Evolutionary conservation across 768 basidiomycete species (phyloP), one percentile per base, ranked within the genome.

Genomic region (Sporobolomyces roseus): DNA sequence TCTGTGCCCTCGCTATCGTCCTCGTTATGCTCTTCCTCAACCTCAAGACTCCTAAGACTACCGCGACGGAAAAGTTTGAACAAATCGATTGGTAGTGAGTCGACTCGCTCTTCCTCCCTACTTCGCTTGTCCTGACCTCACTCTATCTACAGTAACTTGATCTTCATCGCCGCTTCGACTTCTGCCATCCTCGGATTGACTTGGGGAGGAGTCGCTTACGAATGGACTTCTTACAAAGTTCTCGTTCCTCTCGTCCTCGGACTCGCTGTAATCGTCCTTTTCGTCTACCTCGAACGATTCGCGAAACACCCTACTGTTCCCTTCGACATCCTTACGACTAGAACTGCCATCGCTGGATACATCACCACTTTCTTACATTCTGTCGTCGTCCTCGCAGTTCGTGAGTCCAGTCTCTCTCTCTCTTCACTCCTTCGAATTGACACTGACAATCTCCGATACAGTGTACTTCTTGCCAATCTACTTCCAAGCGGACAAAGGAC

Each of bases 251-350:
- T 85, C 3, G 14, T 83, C 79, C 23, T 84, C 83, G 73, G 85
- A 80, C 41, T 84, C 75, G 65, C 84, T 82, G 72, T 87, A 83
- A 81, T 88, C 84, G 66, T 82, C 84, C n/a, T 83, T 84, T 76
- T 82, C 68, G 30, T 85, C 6, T 35, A 75, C 3, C 82, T 88
- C 87, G 49, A 88, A 79, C 72, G 85, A 84, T 27, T 82, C 83
- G 77, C 79, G 56, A 69, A 71, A 49, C 19, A 73, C 41, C 74
- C 75, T 17, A 73, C 73, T 33, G 75, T 80, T 4, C 80, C 80
- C 4, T 75, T 75, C 50, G 74, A 75, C 33, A 65, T 80, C 7
- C 56, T 81, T 43, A 68, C 61, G n/a, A 81, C 82, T 66, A 75
- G 82, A 1, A 83, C 82, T 0, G 78, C 63, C 32, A 36, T 63